A percentile compares a stretch with the other conserved stretches of the same genome.
These are phyloP conservation scores for Spencermartinsiella europaea DNA, from an alignment of 805 yeast species.

Conservation along the genomic window DNA sequence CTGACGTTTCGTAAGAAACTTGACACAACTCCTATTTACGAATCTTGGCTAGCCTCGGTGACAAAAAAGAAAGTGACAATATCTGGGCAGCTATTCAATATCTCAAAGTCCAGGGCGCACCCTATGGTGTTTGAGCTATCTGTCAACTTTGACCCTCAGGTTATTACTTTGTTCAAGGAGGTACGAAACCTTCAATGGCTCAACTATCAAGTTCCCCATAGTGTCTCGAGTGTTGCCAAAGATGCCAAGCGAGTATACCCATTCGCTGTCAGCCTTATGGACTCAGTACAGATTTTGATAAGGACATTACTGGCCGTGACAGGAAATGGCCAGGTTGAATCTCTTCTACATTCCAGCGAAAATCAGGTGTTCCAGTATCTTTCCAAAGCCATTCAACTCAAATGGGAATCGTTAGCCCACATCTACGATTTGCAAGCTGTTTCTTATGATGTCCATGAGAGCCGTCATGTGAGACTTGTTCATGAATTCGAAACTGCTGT, in stretches of 20 bases:
- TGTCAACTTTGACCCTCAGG: slow-evolving; percentile 49
- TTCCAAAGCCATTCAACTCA: slow-evolving; percentile 33
- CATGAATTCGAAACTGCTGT: slow-evolving; percentile 33
- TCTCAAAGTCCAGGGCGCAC: slow-evolving; percentile 27
- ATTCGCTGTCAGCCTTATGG: slow-evolving; percentile 48
- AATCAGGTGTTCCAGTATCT: slow-evolving; percentile 25
- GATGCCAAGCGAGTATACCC: slow-evolving; percentile 52
- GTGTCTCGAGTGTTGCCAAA: slow-evolving; percentile 43
- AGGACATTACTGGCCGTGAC: slow-evolving; percentile 30
- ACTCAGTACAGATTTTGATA: slow-evolving; percentile 43
- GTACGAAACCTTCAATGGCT: slow-evolving; percentile 45
- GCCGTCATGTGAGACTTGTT: slow-evolving; percentile 30
- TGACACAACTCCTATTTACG: slow-evolving; percentile 38
- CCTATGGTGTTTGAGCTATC: slow-evolving; percentile 29
- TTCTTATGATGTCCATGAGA: slow-evolving; percentile 28
- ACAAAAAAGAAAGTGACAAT: slow-evolving; percentile 21
- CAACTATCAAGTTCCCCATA: slow-evolving; percentile 55
- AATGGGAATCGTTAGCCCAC: slow-evolving; percentile 52
- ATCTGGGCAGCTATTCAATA: slow-evolving; percentile 38
- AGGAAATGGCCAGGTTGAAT: slow-evolving; percentile 38
- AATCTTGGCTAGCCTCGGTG: slow-evolving; percentile 45
- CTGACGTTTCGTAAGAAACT: slow-evolving; percentile 41
- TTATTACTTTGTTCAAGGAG: slow-evolving; percentile 46
- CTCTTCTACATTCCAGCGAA: slow-evolving; percentile 22
- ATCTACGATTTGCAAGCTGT: slow-evolving; percentile 41